Base-by-base conservation (phyloP, 495 filamentous ascomycete genomes). In the Tetracladium marchalianum region DNA sequence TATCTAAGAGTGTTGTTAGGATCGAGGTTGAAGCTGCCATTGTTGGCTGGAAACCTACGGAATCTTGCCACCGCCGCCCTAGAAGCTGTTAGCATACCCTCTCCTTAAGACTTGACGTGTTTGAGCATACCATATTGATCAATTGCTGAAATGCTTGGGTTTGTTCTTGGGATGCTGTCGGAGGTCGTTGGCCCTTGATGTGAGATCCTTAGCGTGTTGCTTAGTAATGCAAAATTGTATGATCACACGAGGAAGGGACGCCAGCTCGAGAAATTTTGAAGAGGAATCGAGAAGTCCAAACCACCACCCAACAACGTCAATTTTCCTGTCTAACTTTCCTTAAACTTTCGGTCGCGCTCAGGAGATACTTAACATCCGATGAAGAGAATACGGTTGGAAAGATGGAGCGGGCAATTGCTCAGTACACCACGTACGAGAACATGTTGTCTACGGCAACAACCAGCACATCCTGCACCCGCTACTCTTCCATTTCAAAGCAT, bases 21-120 rank as follows among this genome's bases (percentile, higher is more conserved):
- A 19, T 18, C 19, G 46, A 47, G 41, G 27, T 49, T 47, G 58
- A 35, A 22, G 35, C 7, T 27, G 22, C 22, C 3, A 27, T 58
- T 37, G 43, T 13, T 2, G 24, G 45, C 35, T 12, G 51, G 51
- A 37, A 41, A 72, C 85, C 67, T 78, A 97, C 90, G 87, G 84
- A 64, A 97, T 83, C 71, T 86, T 88, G 68, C 76, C 81, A 68
- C 88, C 88, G 66, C 77, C 81, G 60, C 79, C 77, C 77, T 82
- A 52, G 9, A 54, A 40, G 43, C 18, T 47, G 57, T 78, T 66
- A 78, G 69, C 40, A 52, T 27, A 47, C 32, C 36, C 43, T 16
- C 38, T 18, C 11, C 37, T 37, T 27, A 48, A 47, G 35, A 40
- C 22, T 6, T 11, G 17, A 33, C 11, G 17, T 11, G 6, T 24